phyloP scores from a whole-genome alignment of 1,284 basidiomycete species.

The Ceratobasidium sp. region DNA sequence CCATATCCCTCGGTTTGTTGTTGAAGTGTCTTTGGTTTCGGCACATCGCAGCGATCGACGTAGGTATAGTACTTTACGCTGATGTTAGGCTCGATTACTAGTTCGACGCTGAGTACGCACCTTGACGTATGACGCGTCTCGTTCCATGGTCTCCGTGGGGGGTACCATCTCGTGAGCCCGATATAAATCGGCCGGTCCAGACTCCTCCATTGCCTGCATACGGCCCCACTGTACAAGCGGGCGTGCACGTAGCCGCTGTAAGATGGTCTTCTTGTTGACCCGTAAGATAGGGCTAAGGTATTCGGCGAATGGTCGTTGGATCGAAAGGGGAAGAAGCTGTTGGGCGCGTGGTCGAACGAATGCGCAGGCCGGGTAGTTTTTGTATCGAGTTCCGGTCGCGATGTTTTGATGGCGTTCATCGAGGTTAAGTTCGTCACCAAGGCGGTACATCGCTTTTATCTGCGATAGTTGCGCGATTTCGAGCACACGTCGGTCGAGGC shows the following conservation, averaged over 20 bases:
- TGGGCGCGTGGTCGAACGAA: neutral
- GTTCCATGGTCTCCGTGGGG: neutral
- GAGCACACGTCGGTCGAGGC: constrained; percentile 53
- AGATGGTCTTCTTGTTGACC: neutral
- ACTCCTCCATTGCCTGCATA: neutral
- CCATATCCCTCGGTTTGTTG: constrained; percentile 8
- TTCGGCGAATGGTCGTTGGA: constrained; percentile 36
- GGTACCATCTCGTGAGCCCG: neutral
- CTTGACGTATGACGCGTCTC: constrained; percentile 19
- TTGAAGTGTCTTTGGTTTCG: neutral
- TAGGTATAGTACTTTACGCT: neutral
- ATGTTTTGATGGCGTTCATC: constrained; percentile 21
- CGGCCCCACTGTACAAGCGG: constrained; percentile 6
- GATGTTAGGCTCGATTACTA: constrained; percentile 17
- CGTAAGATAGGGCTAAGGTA: constrained; percentile 5
- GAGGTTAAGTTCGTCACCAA: constrained; percentile 46
- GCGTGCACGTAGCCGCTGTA: neutral
- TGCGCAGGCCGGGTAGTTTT: neutral
- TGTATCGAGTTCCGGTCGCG: neutral
- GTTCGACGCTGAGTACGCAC: neutral
- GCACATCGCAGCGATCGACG: neutral
- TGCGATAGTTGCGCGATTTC: constrained; percentile 52
- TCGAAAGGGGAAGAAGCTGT: constrained; percentile 48
- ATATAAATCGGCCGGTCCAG: neutral
- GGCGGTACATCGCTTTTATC: constrained; percentile 52